These are phyloP conservation scores for Cokeromyces recurvatus DNA, from an alignment of 371 early-diverging fungal species.

Conservation along the genomic window DNA sequence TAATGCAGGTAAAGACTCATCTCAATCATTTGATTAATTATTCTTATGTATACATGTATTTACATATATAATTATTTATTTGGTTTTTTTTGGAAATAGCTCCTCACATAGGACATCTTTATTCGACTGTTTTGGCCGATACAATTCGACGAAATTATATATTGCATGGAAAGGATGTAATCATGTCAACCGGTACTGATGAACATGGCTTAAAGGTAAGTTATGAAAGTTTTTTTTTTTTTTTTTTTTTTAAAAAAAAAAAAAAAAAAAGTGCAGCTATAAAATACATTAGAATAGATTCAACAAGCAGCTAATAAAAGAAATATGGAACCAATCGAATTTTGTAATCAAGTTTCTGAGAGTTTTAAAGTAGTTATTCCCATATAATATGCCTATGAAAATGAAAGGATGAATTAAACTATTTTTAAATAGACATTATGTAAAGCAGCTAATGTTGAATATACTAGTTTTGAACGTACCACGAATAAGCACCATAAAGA, in stretches of 20 bases:
- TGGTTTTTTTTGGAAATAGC: too few species aligned
- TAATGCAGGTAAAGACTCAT: slow-evolving; percentile 90
- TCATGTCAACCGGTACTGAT: slow-evolving; percentile 88
- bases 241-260: neutral
- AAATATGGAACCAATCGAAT: slow-evolving; percentile 54
- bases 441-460: slow-evolving; percentile 66
- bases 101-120: slow-evolving; percentile 95
- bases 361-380: slow-evolving; percentile 75
- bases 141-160: slow-evolving; percentile 70
- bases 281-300: slow-evolving; percentile 57
- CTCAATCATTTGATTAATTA: too few species aligned
- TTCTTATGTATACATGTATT: too few species aligned
- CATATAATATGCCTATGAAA: too few species aligned
- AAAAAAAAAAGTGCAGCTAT: neutral
- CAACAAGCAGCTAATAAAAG: slow-evolving; percentile 83
- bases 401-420: too few species aligned
- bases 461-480: slow-evolving; percentile 86
- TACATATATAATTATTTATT: too few species aligned
- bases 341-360: slow-evolving; percentile 78
- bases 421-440: slow-evolving; percentile 47
- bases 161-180: slow-evolving; percentile 55
- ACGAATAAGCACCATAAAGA: slow-evolving; percentile 70
- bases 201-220: slow-evolving; percentile 93
- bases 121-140: slow-evolving; percentile 86
- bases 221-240: neutral